Base-by-base conservation (phyloP, 176 grass and related monocot genomes). In the Oropetium thomaeum region DNA sequence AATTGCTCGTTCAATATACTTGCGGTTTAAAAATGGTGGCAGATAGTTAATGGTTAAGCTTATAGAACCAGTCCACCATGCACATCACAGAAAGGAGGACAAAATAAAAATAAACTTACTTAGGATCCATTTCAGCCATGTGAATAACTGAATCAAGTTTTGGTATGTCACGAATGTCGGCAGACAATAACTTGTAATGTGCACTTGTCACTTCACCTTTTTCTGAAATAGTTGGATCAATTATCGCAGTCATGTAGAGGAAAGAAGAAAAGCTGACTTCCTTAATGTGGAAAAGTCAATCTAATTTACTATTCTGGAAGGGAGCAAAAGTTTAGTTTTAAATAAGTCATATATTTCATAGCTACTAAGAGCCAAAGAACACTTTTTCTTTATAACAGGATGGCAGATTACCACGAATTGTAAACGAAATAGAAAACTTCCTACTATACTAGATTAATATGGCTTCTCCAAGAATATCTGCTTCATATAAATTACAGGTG, bases 121-220 rank as follows among this genome's bases (percentile, higher is more conserved):
- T 81, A 57, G 88, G 88, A 63, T 98, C 91, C 84, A 98, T 87
- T 73, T 84, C 71, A 74, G 88, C 85, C 80, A 82, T 75, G 71
- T 14, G 37, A 64, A 98, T 89, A 70, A 98, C 69, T 51, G 80
- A 65, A 88, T 94, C 91, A 74, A 98, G 76, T 77, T 86, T 91
- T 75, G 78, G 88, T 52, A 79, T 80, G 40, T 98, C 89, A 43
- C 91, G 86, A 66, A 98, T 87, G 86, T 98, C 91, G 62, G 87
- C 80, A 59, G 91, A 68, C 79, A 98, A 90, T 81, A 94, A 64
- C 91, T 92, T 98, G 86, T 94, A 98, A 69, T 98, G 82, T 12
- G 72, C 65, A 74, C 95, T 92, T 42, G 38, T 73, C 40, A 94
- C 81, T 94, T 98, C 95, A 75, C 95, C 95, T 82, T 87, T 98